phyloP scores from a whole-genome alignment of 1,284 basidiomycete genomes.

The Phylloboletellus chloephorus region DNA sequence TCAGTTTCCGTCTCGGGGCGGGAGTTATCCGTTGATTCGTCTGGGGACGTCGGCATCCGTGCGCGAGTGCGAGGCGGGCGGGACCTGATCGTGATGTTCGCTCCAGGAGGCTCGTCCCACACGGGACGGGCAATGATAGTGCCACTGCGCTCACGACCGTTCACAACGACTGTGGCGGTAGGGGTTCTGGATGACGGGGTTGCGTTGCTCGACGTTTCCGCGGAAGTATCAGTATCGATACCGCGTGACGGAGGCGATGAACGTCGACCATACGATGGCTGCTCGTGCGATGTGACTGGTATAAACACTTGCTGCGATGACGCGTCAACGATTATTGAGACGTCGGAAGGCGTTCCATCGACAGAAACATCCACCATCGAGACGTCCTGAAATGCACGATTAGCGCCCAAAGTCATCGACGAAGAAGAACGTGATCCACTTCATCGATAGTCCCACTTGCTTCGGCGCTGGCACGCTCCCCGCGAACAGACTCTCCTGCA shows the following conservation, averaged over 20 bases:
- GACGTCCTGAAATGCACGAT: constrained; percentile 21
- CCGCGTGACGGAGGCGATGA: constrained; percentile 38
- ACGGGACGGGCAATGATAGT: constrained; percentile 64
- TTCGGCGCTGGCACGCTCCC: constrained; percentile 6
- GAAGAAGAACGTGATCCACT: constrained; percentile 17
- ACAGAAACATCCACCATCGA: constrained; percentile 23
- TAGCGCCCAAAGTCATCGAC: constrained; percentile 5
- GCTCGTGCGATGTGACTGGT: constrained; percentile 19
- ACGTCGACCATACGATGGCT: constrained; percentile 19
- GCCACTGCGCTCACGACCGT: constrained; percentile 62
- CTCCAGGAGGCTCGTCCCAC: constrained; percentile 45
- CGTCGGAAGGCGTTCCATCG: constrained; percentile 16
- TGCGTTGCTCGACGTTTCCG: constrained; percentile 52
- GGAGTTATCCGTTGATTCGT: constrained; percentile 53
- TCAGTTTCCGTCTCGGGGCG: constrained; percentile 70
- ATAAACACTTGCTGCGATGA: constrained; percentile 19
- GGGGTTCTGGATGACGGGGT: constrained; percentile 61
- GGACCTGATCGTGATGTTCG: constrained; percentile 27
- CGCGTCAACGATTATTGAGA: constrained; percentile 22
- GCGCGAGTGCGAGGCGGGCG: constrained; percentile 31
- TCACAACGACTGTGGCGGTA: constrained; percentile 49
- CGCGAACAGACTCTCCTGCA: constrained; percentile 14
- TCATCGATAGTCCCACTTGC: constrained; percentile 20
- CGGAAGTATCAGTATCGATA: constrained; percentile 47
- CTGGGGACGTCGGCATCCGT: constrained; percentile 40